phyloP scores from a whole-genome alignment of 345 rosid genomes.

The Raphanus sativus region DNA sequence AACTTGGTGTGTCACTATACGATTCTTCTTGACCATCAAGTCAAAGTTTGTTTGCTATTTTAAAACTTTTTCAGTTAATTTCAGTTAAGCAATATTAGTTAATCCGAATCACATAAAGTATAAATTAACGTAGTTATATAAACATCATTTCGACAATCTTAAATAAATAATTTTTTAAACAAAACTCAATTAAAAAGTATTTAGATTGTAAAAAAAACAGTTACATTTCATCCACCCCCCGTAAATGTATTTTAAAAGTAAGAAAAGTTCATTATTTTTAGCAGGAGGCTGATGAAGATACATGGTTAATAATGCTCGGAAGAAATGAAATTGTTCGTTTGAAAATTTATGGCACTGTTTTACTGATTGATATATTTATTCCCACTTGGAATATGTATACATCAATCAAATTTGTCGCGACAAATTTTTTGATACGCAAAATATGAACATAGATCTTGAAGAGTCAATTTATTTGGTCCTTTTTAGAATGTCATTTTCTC shows the following conservation, averaged over 20 bases:
- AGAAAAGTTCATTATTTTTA: background rate
- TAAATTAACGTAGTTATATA: too few relatives aligned
- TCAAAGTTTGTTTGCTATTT: too few relatives aligned
- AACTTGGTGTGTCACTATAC: background rate
- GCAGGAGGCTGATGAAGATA: background rate
- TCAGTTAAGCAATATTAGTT: too few relatives aligned
- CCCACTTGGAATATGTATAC: constrained; percentile 4
- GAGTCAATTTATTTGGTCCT: constrained; percentile 18
- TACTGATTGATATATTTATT: background rate
- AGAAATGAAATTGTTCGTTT: background rate
- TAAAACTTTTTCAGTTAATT: too few relatives aligned
- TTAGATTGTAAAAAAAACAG: too few relatives aligned
- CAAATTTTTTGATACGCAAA: background rate
- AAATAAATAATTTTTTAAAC: too few relatives aligned
- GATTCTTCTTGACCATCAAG: too few relatives aligned
- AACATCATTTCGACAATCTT: too few relatives aligned
- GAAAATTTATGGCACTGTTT: background rate
- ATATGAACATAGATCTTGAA: background rate
- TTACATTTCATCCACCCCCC: background rate
- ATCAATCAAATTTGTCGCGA: constrained; percentile 10
- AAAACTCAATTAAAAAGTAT: too few relatives aligned
- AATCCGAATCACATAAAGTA: too few relatives aligned
- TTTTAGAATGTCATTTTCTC: constrained; percentile 34
- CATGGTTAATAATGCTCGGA: background rate
- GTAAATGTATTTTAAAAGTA: background rate